Conservation (phyloP, 202 grass and related monocot species). For the Panicum virgatum region DNA sequence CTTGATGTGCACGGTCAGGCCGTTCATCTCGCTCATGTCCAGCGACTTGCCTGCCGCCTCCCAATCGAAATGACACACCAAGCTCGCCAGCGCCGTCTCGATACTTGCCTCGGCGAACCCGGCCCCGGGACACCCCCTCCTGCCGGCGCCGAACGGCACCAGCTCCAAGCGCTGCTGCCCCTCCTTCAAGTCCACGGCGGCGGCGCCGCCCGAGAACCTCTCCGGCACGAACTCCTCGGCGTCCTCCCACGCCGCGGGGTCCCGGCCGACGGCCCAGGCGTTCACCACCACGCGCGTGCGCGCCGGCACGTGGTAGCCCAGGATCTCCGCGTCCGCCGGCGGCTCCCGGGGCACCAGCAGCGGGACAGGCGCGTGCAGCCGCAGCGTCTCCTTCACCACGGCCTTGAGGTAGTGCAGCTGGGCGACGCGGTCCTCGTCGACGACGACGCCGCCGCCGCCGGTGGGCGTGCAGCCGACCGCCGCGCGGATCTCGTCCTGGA, state of each 20-base stretch:
- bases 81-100: slow-evolving; percentile 25
- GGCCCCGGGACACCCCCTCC: slow-evolving; percentile 31
- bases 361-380: slow-evolving; percentile 44
- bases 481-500: slow-evolving; percentile 39
- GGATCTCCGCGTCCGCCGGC: slow-evolving; percentile 16
- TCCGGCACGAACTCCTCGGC: slow-evolving; percentile 38
- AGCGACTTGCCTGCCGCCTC: slow-evolving; percentile 17
- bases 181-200: slow-evolving; percentile 21
- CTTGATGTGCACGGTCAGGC: slow-evolving; percentile 40
- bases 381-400: slow-evolving; percentile 52
- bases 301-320: slow-evolving; percentile 30
- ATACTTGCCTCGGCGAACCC: neutral
- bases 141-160: slow-evolving; percentile 40
- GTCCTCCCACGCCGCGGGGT: slow-evolving; percentile 19
- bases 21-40: slow-evolving; percentile 47
- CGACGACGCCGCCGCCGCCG: neutral
- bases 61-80: slow-evolving; percentile 44
- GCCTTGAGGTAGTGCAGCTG: slow-evolving; percentile 41
- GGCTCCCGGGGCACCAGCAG: slow-evolving; percentile 40
- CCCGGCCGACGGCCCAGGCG: slow-evolving; percentile 37
- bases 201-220: neutral
- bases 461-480: neutral
- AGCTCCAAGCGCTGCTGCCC: slow-evolving; percentile 32
- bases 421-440: slow-evolving; percentile 22
- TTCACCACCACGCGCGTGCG: slow-evolving; percentile 32